phyloP scores from a whole-genome alignment of 495 filamentous ascomycete genomes.

The Hypoxylon intermedium region DNA sequence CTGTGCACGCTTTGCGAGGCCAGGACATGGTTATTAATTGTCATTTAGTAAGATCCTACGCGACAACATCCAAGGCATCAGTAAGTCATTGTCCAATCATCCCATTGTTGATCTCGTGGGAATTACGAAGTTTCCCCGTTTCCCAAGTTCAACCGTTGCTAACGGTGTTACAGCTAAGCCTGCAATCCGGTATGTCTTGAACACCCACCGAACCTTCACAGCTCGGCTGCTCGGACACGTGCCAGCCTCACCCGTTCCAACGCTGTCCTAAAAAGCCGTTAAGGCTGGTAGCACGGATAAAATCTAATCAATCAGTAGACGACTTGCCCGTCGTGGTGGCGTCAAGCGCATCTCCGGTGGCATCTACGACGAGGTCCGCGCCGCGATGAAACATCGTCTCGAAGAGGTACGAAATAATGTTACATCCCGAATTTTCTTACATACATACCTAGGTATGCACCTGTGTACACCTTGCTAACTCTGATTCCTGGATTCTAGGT shows the following conservation, averaged over 20 bases:
- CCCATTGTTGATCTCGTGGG: too few relatives aligned
- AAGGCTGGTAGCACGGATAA: not conserved
- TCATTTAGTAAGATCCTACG: slow-evolving; percentile 61
- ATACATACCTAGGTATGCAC: not conserved
- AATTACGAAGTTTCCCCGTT: too few relatives aligned
- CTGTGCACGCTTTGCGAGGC: not conserved
- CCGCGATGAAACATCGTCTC: slow-evolving; percentile 59
- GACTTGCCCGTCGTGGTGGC: slow-evolving; percentile 79
- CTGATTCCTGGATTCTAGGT: slow-evolving; percentile 50
- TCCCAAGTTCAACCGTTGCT: slow-evolving; percentile 2
- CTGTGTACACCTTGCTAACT: slow-evolving; percentile 1
- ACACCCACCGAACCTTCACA: too few relatives aligned
- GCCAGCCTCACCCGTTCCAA: too few relatives aligned
- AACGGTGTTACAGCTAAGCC: slow-evolving; percentile 59
- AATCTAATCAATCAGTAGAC: slow-evolving; percentile 53
- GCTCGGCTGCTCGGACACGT: too few relatives aligned
- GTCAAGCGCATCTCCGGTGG: slow-evolving; percentile 71
- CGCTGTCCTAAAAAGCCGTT: too few relatives aligned
- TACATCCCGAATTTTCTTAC: not conserved
- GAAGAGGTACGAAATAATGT: slow-evolving; percentile 57
- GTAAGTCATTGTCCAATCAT: slow-evolving; percentile 53
- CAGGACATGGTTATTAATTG: slow-evolving; percentile 6
- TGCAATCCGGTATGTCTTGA: slow-evolving; percentile 71
- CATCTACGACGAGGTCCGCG: slow-evolving; percentile 76
- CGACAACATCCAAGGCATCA: slow-evolving; percentile 71